Evolutionary conservation across 164 flowering plant species (phyloP).

Genomic region (Dillenia turbinata): DNA sequence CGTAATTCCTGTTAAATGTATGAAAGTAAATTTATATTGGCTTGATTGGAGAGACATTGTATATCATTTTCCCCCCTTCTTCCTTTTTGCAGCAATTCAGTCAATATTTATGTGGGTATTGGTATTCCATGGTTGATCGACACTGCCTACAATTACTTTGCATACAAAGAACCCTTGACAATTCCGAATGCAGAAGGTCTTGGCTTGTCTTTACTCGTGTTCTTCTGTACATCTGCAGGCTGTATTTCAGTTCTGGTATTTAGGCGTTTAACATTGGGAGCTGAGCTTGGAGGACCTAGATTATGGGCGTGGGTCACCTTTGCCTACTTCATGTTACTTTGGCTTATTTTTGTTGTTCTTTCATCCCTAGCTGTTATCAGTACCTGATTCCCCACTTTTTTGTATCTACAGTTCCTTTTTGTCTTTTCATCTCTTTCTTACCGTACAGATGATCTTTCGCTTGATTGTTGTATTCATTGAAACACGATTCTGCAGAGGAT

Average conservation of each 20-base stretch:
- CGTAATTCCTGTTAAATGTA: neutral
- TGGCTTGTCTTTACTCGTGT: conserved; percentile 79
- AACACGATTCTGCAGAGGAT: conserved; percentile 24
- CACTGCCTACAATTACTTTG: conserved; percentile 74
- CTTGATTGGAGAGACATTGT: no score
- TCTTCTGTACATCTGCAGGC: conserved; percentile 75
- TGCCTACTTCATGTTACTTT: conserved; percentile 67
- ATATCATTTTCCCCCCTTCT: neutral
- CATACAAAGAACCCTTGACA: conserved; percentile 52
- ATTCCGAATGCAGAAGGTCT: conserved; percentile 70
- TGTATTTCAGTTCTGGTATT: conserved; percentile 75
- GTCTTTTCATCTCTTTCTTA: no score
- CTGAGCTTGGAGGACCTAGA: conserved; percentile 87
- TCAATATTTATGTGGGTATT: conserved; percentile 87
- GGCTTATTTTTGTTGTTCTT: conserved; percentile 77
- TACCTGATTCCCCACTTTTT: conserved; percentile 23
- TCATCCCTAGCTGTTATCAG: conserved; percentile 75
- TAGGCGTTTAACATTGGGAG: conserved; percentile 71
- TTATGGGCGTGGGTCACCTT: conserved; percentile 79
- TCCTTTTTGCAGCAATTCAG: conserved; percentile 67
- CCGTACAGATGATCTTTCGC: no score
- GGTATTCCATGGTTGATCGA: conserved; percentile 92
- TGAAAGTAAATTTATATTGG: no score
- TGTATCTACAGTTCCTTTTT: neutral
- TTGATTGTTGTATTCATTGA: no score